Base-by-base conservation (phyloP, 345 rosid species). In the Camelina laxa region DNA sequence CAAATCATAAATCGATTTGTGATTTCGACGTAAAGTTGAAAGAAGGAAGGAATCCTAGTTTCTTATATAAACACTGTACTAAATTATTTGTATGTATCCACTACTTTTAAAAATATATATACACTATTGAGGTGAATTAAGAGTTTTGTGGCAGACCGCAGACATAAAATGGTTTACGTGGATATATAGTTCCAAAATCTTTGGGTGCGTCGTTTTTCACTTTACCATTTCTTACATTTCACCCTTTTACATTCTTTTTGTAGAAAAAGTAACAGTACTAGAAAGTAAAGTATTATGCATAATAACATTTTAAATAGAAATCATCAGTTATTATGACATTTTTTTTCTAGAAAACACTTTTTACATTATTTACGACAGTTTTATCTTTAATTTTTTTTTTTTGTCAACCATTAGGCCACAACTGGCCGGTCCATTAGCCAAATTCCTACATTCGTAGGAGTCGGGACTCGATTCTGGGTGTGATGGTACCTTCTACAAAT, bases 181-280 rank as follows among this genome's bases (percentile, higher is more conserved):
- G 68, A 50, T n/a, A n/a, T n/a, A n/a, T 75, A 59, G 73, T 67
- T 75, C 79, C 63, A 39, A 49, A 60, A 38, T 67, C 38, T 47
- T 59, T 47, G 62, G 73, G 15, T 17, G 50, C 31, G 9, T 31
- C 5, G 16, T 39, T 10, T 39, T 41, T 39, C 45, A 17, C 19
- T 36, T 41, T 41, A 41, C 47, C 47, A 41, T 38, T 61, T 60
- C 27, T 71, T 12, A 49, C 27, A 22, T 61, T 61, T 27, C 54
- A 35, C 59, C 6, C 4, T 9, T 69, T 21, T 7, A 2, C 38
- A 45, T n/a, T 36, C 2, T 42, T 8, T 49, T 16, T 14, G 27
- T 27, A 27, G 30, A 50, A 20, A 2, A 15, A n/a, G 42, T 39
- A 39, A 39, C 9, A 13, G 8, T 33, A 7, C 35, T 36, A 38